Percentiles rank a stretch among this genome's conserved stretches.
phyloP scores from a whole-genome alignment of 139 green algal species.

The Coelastrella sp. region DNA sequence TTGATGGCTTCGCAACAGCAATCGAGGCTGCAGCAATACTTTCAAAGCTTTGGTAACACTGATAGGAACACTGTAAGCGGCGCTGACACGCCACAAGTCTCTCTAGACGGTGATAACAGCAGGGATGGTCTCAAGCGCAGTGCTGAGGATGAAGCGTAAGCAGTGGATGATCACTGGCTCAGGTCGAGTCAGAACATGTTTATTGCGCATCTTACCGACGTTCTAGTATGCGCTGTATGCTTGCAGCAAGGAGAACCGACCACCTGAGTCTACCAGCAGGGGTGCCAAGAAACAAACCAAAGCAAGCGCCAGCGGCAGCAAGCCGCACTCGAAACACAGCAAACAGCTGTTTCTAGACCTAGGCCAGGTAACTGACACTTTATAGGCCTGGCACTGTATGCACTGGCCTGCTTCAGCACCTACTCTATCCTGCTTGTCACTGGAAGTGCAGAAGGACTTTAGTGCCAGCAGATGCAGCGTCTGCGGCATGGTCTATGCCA shows the following conservation, averaged over 20 bases:
- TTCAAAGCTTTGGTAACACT: neutral
- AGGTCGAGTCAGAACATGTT: no score
- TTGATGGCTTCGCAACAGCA: neutral
- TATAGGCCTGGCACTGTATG: no score
- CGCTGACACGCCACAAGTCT: neutral
- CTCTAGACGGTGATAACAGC: neutral
- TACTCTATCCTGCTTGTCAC: neutral
- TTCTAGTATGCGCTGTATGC: no score
- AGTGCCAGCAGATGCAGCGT: conserved; percentile 7
- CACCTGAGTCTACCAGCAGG: neutral
- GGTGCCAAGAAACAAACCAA: neutral
- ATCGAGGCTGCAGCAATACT: conserved; percentile 1
- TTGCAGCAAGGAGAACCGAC: conserved; percentile 24
- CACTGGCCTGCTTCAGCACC: no score
- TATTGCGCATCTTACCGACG: no score
- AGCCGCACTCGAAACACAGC: neutral
- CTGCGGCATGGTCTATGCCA: conserved; percentile 49
- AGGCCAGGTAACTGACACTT: conserved; percentile 17
- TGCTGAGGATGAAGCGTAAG: conserved; percentile 1
- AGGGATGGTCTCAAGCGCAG: neutral
- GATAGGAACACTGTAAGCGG: neutral
- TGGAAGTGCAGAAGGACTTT: conserved; percentile 40
- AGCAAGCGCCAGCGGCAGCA: neutral
- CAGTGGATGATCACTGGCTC: neutral
- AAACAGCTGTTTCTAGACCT: conserved; percentile 38